A percentile compares a stretch with the other conserved stretches of the same genome.
phyloP scores from a whole-genome alignment of 179 eudicot species.

The Spinacia oleracea region DNA sequence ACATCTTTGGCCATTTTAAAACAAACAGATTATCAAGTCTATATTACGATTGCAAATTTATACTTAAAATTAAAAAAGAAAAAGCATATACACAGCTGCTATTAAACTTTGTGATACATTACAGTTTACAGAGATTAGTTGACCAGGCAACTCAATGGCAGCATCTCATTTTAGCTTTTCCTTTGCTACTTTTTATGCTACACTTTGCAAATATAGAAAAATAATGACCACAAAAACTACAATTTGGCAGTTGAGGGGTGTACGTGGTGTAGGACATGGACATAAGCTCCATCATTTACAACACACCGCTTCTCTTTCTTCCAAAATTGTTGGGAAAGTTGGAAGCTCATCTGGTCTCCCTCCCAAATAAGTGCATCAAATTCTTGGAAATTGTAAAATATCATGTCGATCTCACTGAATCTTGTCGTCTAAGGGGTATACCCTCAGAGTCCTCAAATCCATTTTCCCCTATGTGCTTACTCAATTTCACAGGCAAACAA shows the following conservation, averaged over 20 bases:
- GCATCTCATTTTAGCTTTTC: neutral
- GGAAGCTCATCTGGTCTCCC: conserved; percentile 5
- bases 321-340: neutral
- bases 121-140: neutral
- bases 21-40: no score
- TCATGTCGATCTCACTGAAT: conserved; percentile 46
- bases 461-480: conserved; percentile 56
- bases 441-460: conserved; percentile 64
- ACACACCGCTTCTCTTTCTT: neutral
- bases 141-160: neutral
- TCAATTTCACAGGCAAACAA: conserved; percentile 43
- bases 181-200: neutral
- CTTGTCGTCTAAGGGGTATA: conserved; percentile 70
- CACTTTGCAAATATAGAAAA: neutral
- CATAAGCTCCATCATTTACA: neutral
- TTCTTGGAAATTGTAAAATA: conserved; percentile 19
- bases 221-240: neutral
- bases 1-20: no score
- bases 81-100: neutral
- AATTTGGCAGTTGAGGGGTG: neutral
- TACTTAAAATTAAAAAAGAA: no score
- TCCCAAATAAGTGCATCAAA: conserved; percentile 9
- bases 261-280: neutral
- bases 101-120: neutral
- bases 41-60: no score